phyloP scores from a whole-genome alignment of 495 filamentous ascomycete species.

The Chlorociboria aeruginascens region DNA sequence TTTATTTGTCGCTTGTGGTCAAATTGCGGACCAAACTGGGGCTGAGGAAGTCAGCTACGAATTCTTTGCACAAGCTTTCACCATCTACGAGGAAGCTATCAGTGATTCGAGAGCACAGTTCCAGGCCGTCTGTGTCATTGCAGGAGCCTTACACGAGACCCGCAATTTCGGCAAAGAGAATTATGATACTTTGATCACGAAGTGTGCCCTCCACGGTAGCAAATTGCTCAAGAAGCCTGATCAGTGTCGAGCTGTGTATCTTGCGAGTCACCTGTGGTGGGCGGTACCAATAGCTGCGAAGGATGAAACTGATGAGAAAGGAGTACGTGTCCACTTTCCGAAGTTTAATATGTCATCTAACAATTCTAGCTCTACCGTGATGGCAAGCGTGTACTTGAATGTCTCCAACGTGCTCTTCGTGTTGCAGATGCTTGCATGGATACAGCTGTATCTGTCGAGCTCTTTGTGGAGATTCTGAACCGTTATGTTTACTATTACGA shows the following conservation, averaged over 20 bases:
- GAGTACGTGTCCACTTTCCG: constrained; percentile 41
- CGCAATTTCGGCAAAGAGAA: constrained; percentile 89
- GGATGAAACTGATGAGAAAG: constrained; percentile 65
- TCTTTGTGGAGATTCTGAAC: constrained; percentile 97
- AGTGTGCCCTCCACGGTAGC: constrained; percentile 90
- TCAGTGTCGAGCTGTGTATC: constrained; percentile 90
- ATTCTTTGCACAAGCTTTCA: constrained; percentile 97
- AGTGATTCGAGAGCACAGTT: constrained; percentile 93
- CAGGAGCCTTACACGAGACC: constrained; percentile 74
- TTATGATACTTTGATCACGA: constrained; percentile 96
- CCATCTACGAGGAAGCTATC: constrained; percentile 92
- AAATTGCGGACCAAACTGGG: constrained; percentile 82
- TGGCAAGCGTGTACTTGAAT: constrained; percentile 92
- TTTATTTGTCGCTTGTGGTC: constrained; percentile 81
- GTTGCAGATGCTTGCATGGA: constrained; percentile 99
- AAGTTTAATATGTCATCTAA: constrained; percentile 16
- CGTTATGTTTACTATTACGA: constrained; percentile 99
- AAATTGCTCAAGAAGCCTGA: constrained; percentile 97
- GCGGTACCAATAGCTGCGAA: constrained; percentile 75
- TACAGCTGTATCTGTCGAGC: constrained; percentile 90
- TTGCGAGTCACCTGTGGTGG: constrained; percentile 97
- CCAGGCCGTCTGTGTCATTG: constrained; percentile 92
- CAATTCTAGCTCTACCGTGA: constrained; percentile 77
- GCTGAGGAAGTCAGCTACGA: constrained; percentile 96
- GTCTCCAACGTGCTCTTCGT: constrained; percentile 85